A percentile compares a stretch with the other conserved stretches of the same genome.
These are phyloP conservation scores for Rauvolfia tetraphylla DNA, from an alignment of 257 asterid genomes.

Conservation along the genomic window DNA sequence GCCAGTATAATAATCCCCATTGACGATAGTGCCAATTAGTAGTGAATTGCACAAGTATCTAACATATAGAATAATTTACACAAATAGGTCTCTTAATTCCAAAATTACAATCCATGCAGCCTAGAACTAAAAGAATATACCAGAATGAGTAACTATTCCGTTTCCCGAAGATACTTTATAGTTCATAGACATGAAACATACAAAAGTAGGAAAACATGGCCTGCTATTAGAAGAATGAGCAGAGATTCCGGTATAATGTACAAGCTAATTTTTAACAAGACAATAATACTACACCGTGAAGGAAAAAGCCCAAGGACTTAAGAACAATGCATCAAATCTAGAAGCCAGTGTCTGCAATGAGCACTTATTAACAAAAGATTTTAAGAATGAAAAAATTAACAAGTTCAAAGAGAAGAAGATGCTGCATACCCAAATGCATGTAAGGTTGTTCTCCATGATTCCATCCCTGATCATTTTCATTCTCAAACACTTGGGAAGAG, in stretches of 20 bases:
- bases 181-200: background rate
- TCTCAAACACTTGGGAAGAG: constrained; percentile 52
- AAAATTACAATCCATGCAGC: background rate
- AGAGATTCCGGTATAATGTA: background rate
- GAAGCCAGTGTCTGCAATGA: background rate
- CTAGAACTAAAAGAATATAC: background rate
- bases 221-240: background rate
- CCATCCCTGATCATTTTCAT: constrained; percentile 62
- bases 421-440: constrained; percentile 47
- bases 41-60: background rate
- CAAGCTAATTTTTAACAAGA: background rate
- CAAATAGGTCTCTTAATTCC: background rate
- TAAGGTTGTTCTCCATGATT: constrained; percentile 53
- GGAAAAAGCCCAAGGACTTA: background rate
- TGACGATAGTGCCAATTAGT: background rate
- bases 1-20: background rate
- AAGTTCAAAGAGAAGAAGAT: constrained; percentile 3
- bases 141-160: background rate
- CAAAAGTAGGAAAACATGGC: background rate
- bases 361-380: background rate
- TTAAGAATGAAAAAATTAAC: constrained; percentile 8
- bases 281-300: background rate
- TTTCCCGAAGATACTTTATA: background rate
- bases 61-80: background rate
- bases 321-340: background rate